Evolutionary conservation across 2,329 filamentous ascomycete species (phyloP).

Genomic region (Sclerotinia glacialis): DNA sequence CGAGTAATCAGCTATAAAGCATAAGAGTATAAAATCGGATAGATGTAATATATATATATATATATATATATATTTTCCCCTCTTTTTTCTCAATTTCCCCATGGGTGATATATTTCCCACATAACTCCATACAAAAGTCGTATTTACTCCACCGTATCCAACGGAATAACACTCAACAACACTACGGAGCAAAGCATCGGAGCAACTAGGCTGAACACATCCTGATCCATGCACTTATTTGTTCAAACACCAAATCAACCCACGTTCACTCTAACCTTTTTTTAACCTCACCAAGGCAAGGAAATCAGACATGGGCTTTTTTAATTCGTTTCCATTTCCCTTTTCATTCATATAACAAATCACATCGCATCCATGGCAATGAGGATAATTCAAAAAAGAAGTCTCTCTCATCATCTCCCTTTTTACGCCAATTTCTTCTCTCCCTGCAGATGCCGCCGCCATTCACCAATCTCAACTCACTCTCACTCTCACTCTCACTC

Average conservation of each 20-base stretch:
- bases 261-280: not conserved
- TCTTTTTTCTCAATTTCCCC: too few species aligned
- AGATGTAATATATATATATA: too few species aligned
- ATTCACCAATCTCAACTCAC: slow-evolving; percentile 2
- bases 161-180: too few species aligned
- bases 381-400: not conserved
- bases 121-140: too few species aligned
- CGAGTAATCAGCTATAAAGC: too few species aligned
- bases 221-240: slow-evolving; percentile 8
- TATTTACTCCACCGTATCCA: too few species aligned
- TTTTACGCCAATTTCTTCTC: not conserved
- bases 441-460: slow-evolving; percentile 8
- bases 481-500: not conserved
- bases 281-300: not conserved
- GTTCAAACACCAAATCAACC: slow-evolving; percentile 4
- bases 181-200: too few species aligned
- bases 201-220: not conserved
- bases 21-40: too few species aligned
- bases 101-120: too few species aligned
- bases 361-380: slow-evolving; percentile 12
- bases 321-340: not conserved
- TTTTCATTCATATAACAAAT: slow-evolving; percentile 1
- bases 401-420: not conserved
- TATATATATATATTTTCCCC: too few species aligned
- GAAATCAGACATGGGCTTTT: not conserved